Conservation (phyloP, 495 filamentous ascomycete species). For the Penicillium flavigenum region DNA sequence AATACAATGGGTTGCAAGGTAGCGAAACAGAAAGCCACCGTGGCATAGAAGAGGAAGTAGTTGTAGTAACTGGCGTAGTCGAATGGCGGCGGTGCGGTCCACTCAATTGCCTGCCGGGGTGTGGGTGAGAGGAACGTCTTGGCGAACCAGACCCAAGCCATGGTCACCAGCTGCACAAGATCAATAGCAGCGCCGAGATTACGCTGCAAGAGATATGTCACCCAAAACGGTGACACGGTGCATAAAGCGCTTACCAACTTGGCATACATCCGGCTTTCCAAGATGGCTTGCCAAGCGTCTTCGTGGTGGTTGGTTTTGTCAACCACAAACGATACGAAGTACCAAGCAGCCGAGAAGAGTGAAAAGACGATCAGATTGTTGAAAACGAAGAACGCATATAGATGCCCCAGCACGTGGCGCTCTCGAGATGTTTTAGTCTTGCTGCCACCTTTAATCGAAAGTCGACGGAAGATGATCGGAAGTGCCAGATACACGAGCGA, state of each 20-base stretch:
- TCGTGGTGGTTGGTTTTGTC: conserved; percentile 49
- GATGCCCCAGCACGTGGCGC: conserved; percentile 84
- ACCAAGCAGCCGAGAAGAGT: conserved; percentile 78
- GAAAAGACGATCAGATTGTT: conserved; percentile 96
- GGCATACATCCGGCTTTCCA: conserved; percentile 57
- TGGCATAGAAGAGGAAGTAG: conserved; percentile 89
- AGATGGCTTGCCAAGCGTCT: conserved; percentile 66
- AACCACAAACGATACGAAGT: conserved; percentile 65
- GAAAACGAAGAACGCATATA: conserved; percentile 96
- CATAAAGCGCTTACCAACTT: conserved; percentile 69
- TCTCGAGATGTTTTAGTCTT: conserved; percentile 89
- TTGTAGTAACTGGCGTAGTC: conserved; percentile 98
- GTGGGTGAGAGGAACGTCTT: conserved; percentile 84
- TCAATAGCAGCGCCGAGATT: conserved; percentile 91
- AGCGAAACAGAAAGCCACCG: conserved; percentile 82
- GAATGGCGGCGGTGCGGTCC: conserved; percentile 88
- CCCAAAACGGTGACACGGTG: conserved; percentile 84
- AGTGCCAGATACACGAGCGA: conserved; percentile 86
- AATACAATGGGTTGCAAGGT: conserved; percentile 86
- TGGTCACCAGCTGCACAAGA: conserved; percentile 75
- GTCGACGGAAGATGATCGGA: conserved; percentile 84
- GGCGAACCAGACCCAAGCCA: conserved; percentile 77
- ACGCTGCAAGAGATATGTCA: conserved; percentile 87
- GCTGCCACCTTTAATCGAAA: conserved; percentile 78
- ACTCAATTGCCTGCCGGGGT: conserved; percentile 87